Conservation (phyloP, 2,329 filamentous ascomycete species). For the Alternaria sp. region DNA sequence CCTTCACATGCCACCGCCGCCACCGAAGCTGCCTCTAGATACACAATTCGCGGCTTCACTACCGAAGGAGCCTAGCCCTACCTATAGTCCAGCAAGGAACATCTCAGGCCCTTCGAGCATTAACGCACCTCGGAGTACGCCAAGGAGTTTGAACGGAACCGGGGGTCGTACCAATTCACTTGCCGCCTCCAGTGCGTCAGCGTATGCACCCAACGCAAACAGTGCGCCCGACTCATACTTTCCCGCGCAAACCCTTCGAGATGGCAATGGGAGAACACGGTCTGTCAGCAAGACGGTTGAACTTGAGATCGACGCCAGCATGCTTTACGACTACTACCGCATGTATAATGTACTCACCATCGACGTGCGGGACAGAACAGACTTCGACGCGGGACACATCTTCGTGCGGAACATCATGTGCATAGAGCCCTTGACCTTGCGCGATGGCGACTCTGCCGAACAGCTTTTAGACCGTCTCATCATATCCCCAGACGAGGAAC, state of each 20-base stretch:
- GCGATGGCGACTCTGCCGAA: slow-evolving; percentile 70
- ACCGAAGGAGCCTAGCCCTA: slow-evolving; percentile 75
- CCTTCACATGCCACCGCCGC: slow-evolving; percentile 36
- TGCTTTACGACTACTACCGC: slow-evolving; percentile 73
- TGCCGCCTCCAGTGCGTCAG: slow-evolving; percentile 47
- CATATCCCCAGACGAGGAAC: slow-evolving; percentile 76
- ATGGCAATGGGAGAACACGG: slow-evolving; percentile 37
- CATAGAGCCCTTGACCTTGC: slow-evolving; percentile 80
- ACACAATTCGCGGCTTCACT: slow-evolving; percentile 62
- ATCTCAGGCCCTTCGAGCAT: slow-evolving; percentile 70
- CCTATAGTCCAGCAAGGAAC: slow-evolving; percentile 79
- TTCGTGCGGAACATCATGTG: slow-evolving; percentile 84
- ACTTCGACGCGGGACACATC: slow-evolving; percentile 89
- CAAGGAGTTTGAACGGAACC: slow-evolving; percentile 66
- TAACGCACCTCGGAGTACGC: slow-evolving; percentile 69
- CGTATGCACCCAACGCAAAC: slow-evolving; percentile 46
- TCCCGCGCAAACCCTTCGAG: slow-evolving; percentile 30
- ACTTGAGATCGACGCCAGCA: slow-evolving; percentile 70
- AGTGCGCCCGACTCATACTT: slow-evolving; percentile 53
- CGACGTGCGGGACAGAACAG: slow-evolving; percentile 79
- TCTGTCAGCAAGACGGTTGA: slow-evolving; percentile 61
- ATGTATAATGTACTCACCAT: slow-evolving; percentile 77
- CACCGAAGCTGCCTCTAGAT: slow-evolving; percentile 58
- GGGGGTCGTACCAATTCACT: slow-evolving; percentile 63
- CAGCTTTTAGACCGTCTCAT: slow-evolving; percentile 72